Conservation (phyloP, 768 basidiomycete genomes). For the Leccinellum albellum region DNA sequence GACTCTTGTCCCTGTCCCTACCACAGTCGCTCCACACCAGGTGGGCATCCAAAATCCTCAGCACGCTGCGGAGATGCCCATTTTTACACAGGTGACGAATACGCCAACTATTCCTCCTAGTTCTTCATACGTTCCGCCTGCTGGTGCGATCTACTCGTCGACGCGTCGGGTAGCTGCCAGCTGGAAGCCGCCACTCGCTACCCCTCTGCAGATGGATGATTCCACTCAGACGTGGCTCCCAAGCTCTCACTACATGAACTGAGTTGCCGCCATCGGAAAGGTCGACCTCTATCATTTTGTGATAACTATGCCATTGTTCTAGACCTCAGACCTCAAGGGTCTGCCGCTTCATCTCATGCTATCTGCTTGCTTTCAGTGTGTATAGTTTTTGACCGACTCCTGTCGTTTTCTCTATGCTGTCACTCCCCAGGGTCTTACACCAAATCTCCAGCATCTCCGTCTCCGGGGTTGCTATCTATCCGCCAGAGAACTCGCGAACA, state of each 20-base stretch:
- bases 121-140: constrained; percentile 47
- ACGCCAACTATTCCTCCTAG: neutral
- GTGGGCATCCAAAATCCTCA: constrained; percentile 16
- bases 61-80: constrained; percentile 17
- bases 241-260: constrained; percentile 5
- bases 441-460: neutral
- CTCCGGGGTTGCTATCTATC: neutral
- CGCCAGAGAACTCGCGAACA: neutral
- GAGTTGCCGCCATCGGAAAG: neutral
- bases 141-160: constrained; percentile 48
- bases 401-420: constrained; percentile 14
- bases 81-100: constrained; percentile 29
- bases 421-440: neutral
- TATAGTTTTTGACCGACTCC: constrained; percentile 14
- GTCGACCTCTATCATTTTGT: constrained; percentile 12
- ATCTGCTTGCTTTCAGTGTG: constrained; percentile 23
- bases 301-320: neutral
- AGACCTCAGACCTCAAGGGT: constrained; percentile 8
- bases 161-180: constrained; percentile 53
- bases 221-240: constrained; percentile 26
- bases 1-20: neutral
- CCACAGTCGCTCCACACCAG: constrained; percentile 23
- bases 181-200: constrained; percentile 36
- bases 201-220: constrained; percentile 30
- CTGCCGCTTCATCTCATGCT: constrained; percentile 6